Evolutionary conservation across 257 asterid genomes (phyloP), one percentile per base, ranked within the genome.

Genomic region (Nicotiana attenuata): DNA sequence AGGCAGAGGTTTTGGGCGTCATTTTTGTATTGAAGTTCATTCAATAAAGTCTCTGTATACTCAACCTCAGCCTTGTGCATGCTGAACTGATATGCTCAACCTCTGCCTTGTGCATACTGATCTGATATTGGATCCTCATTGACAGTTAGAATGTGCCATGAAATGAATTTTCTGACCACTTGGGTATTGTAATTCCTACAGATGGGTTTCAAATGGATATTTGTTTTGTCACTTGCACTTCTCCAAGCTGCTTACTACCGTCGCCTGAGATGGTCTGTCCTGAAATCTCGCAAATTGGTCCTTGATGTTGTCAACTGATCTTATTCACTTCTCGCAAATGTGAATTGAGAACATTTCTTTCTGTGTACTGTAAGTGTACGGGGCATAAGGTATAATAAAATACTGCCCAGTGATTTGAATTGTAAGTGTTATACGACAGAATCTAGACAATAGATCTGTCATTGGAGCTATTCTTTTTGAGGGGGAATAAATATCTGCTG

Each of bases 141-240:
- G 77, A 38, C 33, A n/a, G 77, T 38, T 68, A 19, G 33, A 68
- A 38, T 68, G 77, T 68, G 56, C 77, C 5, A n/a, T 68, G 2
- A 53, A 29, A 17, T 19, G 56, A 33, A n/a, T 53, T 28, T 67
- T 63, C 84, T 77, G 82, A 83, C 76, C 38, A 80, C 53, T 77
- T 79, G 45, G 50, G 28, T 81, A 33, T 63, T 64, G 35, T 20
- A 68, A 38, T 71, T 35, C 64, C 41, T 57, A 41, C 92, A 91
- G 96, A 90, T 91, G 93, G 96, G 96, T 68, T 90, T 91, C 87
- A 91, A 91, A 82, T 91, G 93, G 96, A 90, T 90, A 5, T 83
- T 91, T 17, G 92, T 91, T 35, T 73, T 91, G 84, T 91, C 96
- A 6, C 91, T 91, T 20, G 92, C 96, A 65, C 92, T 91, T 79